Evolutionary conservation across 1,284 basidiomycete species (phyloP).

Genomic region (Spongiforma sp.): DNA sequence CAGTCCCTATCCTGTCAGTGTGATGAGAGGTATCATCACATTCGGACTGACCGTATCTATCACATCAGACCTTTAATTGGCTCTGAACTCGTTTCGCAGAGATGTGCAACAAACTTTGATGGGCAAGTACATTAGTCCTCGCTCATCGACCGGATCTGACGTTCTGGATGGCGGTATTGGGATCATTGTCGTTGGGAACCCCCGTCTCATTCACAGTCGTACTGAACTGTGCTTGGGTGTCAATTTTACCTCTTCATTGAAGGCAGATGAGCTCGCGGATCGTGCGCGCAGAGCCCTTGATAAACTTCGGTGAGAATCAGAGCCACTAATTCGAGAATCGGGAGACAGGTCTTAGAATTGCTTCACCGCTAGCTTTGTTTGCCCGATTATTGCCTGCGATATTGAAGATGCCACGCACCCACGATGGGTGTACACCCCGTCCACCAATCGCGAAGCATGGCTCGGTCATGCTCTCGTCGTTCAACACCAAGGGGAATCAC

Average conservation of each 20-base stretch:
- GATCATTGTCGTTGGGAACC: constrained; percentile 13
- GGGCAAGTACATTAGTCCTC: not conserved
- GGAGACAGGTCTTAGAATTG: constrained; percentile 26
- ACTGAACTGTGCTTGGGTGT: no score
- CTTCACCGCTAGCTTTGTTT: not conserved
- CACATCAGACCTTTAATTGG: not conserved
- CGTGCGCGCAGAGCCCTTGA: no score
- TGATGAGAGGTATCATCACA: not conserved
- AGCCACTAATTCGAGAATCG: no score
- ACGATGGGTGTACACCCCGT: constrained; percentile 26
- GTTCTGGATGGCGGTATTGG: no score
- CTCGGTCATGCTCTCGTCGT: constrained; percentile 24
- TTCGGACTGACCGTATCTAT: no score
- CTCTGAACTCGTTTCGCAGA: not conserved
- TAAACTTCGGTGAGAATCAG: no score
- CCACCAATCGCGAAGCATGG: constrained; percentile 25
- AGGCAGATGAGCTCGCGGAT: constrained; percentile 7
- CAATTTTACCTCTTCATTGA: constrained; percentile 20
- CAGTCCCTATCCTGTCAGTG: not conserved
- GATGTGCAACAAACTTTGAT: not conserved
- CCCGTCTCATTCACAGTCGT: constrained; percentile 24
- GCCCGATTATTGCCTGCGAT: not conserved
- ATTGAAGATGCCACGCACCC: constrained; percentile 7
- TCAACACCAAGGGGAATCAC: constrained; percentile 18
- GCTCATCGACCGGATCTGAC: not conserved